Base-by-base conservation (phyloP, 2,329 filamentous ascomycete species). In the Trichoderma atrobrunneum region DNA sequence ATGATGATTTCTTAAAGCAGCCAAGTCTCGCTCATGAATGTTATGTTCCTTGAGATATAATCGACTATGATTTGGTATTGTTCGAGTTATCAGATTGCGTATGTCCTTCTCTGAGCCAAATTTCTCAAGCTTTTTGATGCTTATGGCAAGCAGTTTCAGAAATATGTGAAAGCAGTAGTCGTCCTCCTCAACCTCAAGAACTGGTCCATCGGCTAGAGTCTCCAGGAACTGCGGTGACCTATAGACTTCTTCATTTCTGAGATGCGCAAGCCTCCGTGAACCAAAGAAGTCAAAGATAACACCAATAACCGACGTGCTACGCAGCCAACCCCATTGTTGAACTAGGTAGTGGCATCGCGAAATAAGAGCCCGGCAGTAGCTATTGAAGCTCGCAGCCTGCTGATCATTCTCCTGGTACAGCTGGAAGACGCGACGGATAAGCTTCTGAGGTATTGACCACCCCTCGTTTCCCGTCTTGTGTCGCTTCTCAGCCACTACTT, bases 201-300 rank as follows among this genome's bases (percentile, higher is more conserved):
- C 85, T 1, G 87, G 85, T 2, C 76, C 78, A 10, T 75, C 76
- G 30, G 79, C 82, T 2, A 92, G 84, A 21, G 88, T 81, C 62
- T 90, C 88, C 0, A 92, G 81, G 67, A 92, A 92, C 3, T 80
- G 81, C 0, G 90, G 89, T 5, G 90, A 92, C 70, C 83, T 83
- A 75, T 87, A 87, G 1, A 86, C 87, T 76, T 90, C 88, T 77
- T 92, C 90, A 72, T 92, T 91, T 48, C 88, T 86, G 56, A 92
- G 78, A 78, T 92, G 88, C 3, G 86, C 85, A 12, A 92, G 84
- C 60, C 87, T 85, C 74, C 89, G 88, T 2, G 86, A 86, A 11
- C 89, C 89, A 75, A 92, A 92, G 76, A 91, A 92, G 78, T 92
- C 90, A 74, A 92, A 92, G 3, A 92, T 86, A 2, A 86, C 83